Evolutionary conservation across 768 basidiomycete genomes (phyloP).

Genomic region (Hortiboletus campestris): DNA sequence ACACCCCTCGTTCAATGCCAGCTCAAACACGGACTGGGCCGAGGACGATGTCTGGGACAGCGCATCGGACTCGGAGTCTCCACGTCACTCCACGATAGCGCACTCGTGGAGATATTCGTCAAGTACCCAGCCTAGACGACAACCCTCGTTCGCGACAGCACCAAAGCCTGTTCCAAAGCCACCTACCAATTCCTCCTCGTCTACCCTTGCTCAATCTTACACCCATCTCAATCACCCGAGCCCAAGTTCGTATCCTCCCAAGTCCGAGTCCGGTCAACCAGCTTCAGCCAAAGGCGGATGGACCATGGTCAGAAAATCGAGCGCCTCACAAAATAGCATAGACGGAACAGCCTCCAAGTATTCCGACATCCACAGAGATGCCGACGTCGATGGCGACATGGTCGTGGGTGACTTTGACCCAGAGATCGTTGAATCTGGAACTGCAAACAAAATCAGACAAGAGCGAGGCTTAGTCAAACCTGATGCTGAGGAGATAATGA

Average conservation of each 20-base stretch:
- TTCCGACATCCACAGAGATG: slow-evolving; percentile 41
- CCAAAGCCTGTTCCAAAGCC: slow-evolving; percentile 57
- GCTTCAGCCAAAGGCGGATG: slow-evolving; percentile 59
- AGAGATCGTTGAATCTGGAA: slow-evolving; percentile 40
- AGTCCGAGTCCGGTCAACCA: slow-evolving; percentile 39
- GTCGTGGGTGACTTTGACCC: slow-evolving; percentile 73
- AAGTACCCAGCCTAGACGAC: slow-evolving; percentile 22
- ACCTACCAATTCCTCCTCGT: slow-evolving; percentile 52
- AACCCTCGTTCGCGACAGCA: slow-evolving; percentile 36
- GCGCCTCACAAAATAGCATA: slow-evolving; percentile 25
- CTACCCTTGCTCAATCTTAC: slow-evolving; percentile 75
- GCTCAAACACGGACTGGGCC: slow-evolving; percentile 61
- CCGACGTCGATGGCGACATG: slow-evolving; percentile 75
- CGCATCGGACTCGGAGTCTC: slow-evolving; percentile 73
- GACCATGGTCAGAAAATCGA: slow-evolving; percentile 66
- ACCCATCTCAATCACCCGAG: slow-evolving; percentile 75
- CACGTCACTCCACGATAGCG: slow-evolving; percentile 51
- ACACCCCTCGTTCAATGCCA: slow-evolving; percentile 46
- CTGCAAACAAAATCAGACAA: slow-evolving; percentile 41
- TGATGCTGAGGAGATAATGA: slow-evolving; percentile 73
- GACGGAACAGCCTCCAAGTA: slow-evolving; percentile 24
- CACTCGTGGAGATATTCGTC: slow-evolving; percentile 41
- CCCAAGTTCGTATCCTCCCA: slow-evolving; percentile 72
- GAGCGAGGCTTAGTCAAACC: slow-evolving; percentile 53
- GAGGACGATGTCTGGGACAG: slow-evolving; percentile 90